Evolutionary conservation across 1,284 basidiomycete species (phyloP), one percentile per base, ranked within the genome.

Genomic region (Ganoderma sinense): DNA sequence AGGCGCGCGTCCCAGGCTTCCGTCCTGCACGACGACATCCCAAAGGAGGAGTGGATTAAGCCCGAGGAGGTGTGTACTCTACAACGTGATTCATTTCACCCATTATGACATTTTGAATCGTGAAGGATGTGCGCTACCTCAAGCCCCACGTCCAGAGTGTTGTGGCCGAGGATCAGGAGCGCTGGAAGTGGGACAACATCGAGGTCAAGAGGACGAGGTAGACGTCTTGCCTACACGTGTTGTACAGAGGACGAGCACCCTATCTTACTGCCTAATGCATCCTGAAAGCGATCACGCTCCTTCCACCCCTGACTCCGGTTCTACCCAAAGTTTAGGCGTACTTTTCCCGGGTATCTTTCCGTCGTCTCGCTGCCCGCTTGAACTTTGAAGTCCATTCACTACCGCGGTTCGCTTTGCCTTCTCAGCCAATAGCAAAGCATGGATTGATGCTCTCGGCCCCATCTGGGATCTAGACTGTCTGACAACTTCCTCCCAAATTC

Each of bases 71-170:
- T 98, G 75, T 74, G 88, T 81, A 58, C 31, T 63, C 55, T 18
- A 18, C 29, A 7, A 7, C 41, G 10, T 29, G 4, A 20, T 53
- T 13, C 33, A 16, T 45, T 36, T 31, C 8, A 31, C n/a, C 31
- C 6, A 45, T 43, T 20, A 68, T 67, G 4, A 63, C 68, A 36
- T 65, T n/a, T 26, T n/a, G 26, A 55, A 33, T 67, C 29, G 69
- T 63, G 33, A 80, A 99, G 97, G 97, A 99, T 82, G 82, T 89
- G 72, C 94, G 96, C 73, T 99, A 99, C 88, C 90, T 99, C 76
- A 89, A 87, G 72, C 94, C 95, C 33, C 89, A 94, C 79, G 89
- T 99, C 64, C 77, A 87, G 75, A 89, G 94, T 66, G 92, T 98
- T 71, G 85, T 85, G 76, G 86, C 86, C 74, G 97, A 98, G 84